A percentile compares a stretch with the other conserved stretches of the same genome.
Evolutionary conservation across 768 basidiomycete species (phyloP).

Genomic region (Coprinellus micaceus): DNA sequence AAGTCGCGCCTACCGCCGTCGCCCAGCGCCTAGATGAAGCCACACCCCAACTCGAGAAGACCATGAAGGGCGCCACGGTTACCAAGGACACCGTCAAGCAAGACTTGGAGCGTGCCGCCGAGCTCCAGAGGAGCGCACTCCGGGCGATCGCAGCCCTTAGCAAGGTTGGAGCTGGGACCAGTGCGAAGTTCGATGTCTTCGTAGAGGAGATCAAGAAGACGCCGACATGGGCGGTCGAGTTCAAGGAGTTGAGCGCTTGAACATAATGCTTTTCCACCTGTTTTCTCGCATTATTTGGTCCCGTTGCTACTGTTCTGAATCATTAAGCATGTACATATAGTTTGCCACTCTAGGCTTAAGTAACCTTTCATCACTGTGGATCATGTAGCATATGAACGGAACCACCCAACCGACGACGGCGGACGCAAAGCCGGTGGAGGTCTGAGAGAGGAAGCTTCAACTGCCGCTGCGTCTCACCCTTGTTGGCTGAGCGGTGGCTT

Average conservation of each 20-base stretch:
- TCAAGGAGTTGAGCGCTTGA: constrained; percentile 53
- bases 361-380: no score
- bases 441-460: no score
- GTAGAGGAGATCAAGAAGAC: constrained; percentile 71
- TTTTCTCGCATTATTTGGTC: no score
- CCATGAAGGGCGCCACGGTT: constrained; percentile 84
- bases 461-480: no score
- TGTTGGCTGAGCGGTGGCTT: no score
- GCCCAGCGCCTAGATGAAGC: constrained; percentile 81
- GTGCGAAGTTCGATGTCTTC: constrained; percentile 74
- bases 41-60: constrained; percentile 78
- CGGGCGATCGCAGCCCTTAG: constrained; percentile 84
- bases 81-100: constrained; percentile 97
- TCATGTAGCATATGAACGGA: constrained; percentile 23
- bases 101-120: constrained; percentile 81
- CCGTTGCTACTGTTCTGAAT: no score
- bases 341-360: no score
- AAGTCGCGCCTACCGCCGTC: constrained; percentile 80
- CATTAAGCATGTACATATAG: no score
- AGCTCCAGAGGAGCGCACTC: constrained; percentile 87
- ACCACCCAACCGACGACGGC: constrained; percentile 18
- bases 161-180: constrained; percentile 63
- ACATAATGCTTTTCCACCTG: no score
- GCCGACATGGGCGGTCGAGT: constrained; percentile 63
- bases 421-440: neutral